Evolutionary conservation across 2,329 filamentous ascomycete species (phyloP).

Genomic region (Sordariomycetes sp.): DNA sequence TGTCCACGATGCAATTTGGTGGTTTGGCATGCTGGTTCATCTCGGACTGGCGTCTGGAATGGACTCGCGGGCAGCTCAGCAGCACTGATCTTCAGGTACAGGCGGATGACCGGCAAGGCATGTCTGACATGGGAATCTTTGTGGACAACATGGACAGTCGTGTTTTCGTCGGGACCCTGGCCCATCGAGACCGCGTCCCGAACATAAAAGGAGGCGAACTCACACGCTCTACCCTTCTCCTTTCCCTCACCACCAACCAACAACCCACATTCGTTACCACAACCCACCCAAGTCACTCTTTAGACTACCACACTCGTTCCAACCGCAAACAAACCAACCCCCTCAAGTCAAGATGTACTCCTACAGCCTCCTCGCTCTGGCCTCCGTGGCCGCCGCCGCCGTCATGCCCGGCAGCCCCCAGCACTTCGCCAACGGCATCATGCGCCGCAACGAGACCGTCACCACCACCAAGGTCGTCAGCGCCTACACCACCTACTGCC

Average conservation of each 20-base stretch:
- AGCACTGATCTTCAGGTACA: too few relatives aligned
- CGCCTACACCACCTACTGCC: conserved; percentile 30
- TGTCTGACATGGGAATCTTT: too few relatives aligned
- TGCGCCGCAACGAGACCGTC: conserved; percentile 5
- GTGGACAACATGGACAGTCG: neutral
- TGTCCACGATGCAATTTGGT: neutral
- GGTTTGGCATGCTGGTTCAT: conserved; percentile 2
- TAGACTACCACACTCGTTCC: conserved; percentile 2
- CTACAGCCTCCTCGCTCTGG: conserved; percentile 11
- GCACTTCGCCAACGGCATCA: neutral
- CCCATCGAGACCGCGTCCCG: too few relatives aligned
- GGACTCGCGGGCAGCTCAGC: too few relatives aligned
- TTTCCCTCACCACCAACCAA: neutral
- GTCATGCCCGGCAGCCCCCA: conserved; percentile 4
- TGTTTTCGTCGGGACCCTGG: neutral
- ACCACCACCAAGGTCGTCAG: conserved; percentile 24
- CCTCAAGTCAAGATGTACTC: conserved; percentile 17
- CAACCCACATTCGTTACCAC: conserved; percentile 2
- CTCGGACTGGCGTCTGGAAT: too few relatives aligned
- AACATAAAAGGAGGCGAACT: conserved; percentile 3
- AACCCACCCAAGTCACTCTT: conserved; percentile 14
- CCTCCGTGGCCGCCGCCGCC: conserved; percentile 10
- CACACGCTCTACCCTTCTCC: neutral
- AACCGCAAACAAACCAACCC: neutral
- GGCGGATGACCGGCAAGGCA: too few relatives aligned